Evolutionary conservation across 495 filamentous ascomycete species (phyloP).

Genomic region (Lophiotrema nucula): DNA sequence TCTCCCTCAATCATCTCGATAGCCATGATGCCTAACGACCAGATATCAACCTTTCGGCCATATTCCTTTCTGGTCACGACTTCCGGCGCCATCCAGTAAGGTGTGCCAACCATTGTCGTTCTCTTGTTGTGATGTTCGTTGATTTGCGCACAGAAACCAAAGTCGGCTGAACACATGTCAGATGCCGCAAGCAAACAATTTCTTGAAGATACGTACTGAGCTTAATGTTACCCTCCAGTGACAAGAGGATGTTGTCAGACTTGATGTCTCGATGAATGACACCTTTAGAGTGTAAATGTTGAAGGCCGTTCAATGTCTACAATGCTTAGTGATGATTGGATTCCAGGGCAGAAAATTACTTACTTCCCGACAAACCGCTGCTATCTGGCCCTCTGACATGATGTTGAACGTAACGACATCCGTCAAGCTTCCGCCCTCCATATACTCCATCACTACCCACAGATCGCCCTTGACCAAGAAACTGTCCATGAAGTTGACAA

Average conservation of each 20-base stretch:
- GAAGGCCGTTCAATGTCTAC: constrained; percentile 81
- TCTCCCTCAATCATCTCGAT: constrained; percentile 99
- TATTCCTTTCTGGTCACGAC: constrained; percentile 97
- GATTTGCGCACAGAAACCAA: constrained; percentile 98
- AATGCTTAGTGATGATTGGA: background rate
- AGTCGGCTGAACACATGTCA: constrained; percentile 67
- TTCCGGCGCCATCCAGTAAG: constrained; percentile 99
- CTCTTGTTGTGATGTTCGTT: constrained; percentile 96
- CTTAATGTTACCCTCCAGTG: constrained; percentile 96
- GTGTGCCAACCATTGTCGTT: constrained; percentile 98
- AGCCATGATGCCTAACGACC: constrained; percentile 99
- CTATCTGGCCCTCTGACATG: constrained; percentile 96
- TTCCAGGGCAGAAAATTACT: constrained; percentile 32
- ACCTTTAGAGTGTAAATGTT: constrained; percentile 94
- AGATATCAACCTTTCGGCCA: constrained; percentile 97
- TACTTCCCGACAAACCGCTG: constrained; percentile 88
- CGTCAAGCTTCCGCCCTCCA: constrained; percentile 96
- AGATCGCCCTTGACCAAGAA: constrained; percentile 84
- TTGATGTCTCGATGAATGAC: constrained; percentile 99
- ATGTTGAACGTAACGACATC: constrained; percentile 99
- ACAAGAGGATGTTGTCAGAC: constrained; percentile 94
- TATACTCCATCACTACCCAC: constrained; percentile 99
- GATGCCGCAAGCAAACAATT: background rate
- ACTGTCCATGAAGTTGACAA: constrained; percentile 98
- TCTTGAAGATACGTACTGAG: constrained; percentile 66